These are phyloP conservation scores for Coemansia sp. DNA, from an alignment of 192 early-diverging fungal genomes.

Conservation along the genomic window DNA sequence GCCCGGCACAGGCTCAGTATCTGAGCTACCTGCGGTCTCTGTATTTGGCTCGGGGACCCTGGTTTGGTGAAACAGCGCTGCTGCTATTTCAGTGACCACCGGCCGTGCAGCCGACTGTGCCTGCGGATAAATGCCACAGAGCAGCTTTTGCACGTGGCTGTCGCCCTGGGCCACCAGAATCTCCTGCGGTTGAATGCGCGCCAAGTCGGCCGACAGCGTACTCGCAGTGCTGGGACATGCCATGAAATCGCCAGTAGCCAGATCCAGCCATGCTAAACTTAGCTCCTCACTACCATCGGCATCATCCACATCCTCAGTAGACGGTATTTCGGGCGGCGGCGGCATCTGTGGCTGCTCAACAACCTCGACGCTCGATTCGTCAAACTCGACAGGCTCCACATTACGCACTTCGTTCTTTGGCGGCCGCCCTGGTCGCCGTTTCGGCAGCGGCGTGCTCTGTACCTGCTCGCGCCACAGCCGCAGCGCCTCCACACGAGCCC, in stretches of 20 bases:
- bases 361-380: conserved; percentile 14
- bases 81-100: conserved; percentile 7
- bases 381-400: conserved; percentile 11
- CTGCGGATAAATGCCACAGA: conserved; percentile 11
- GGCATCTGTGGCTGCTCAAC: conserved; percentile 18
- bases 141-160: not conserved
- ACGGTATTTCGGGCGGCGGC: not conserved
- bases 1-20: not conserved
- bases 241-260: conserved; percentile 87
- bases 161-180: conserved; percentile 60
- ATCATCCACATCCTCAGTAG: not conserved
- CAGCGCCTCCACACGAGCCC: conserved; percentile 7
- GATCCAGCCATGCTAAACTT: conserved; percentile 87
- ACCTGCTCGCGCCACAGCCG: conserved; percentile 8
- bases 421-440: conserved; percentile 10
- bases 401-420: not conserved
- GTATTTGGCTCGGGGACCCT: not conserved
- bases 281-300: conserved; percentile 19
- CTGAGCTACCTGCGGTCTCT: too few species aligned
- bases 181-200: conserved; percentile 83
- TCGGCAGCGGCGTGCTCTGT: not conserved
- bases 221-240: conserved; percentile 56
- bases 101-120: conserved; percentile 11
- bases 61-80: conserved; percentile 9
- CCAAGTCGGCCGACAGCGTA: conserved; percentile 65